Evolutionary conservation across 768 basidiomycete genomes (phyloP), one percentile per base, ranked within the genome.

Genomic region (Megacollybia marginata): DNA sequence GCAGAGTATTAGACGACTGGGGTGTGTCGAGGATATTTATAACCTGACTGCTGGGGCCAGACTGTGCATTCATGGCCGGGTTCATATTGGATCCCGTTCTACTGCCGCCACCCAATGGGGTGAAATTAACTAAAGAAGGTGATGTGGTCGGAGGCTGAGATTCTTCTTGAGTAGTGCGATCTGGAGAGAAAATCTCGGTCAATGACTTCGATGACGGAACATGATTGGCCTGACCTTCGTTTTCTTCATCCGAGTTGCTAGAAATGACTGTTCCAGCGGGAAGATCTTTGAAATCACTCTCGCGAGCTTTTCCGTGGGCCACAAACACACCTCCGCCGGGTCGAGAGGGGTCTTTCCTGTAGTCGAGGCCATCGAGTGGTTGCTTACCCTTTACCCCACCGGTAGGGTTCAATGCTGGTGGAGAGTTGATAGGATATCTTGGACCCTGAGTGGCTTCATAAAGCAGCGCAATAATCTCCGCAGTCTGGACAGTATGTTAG

Each of bases 401-500:
- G 0, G 76, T 83, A 3, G 93, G 92, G 61, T 92, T 93, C 50
- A 92, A 72, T 13, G 78, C 71, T 9, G 84, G 80, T 0, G 73
- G 64, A 48, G 80, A 72, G 56, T 82, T 77, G 48, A 81, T 65
- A 9, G 70, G 71, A 52, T 70, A 58, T 45, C 62, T 70, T 44
- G 60, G 75, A n/a, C 85, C 85, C 63, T 89, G 86, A n/a, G 94
- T 95, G 11, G 93, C 91, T 68, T 94, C 92, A 64, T 91, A 94
- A 33, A 96, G 72, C 20, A 97, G 72, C 6, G 88, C 76, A 56
- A 96, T 95, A 49, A 95, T 94, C 67, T 97, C 93, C 43, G 90
- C 82, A 0, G 90, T 92, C 89, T 93, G 64, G 57, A 36, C 10
- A 16, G n/a, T 45, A 44, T 47, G 44, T 51, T 15, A 32, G 44